Percentiles rank a stretch among this genome's conserved stretches.
These are phyloP conservation scores for Trichoderma sp. DNA, from an alignment of 2,329 filamentous ascomycete species.

Conservation along the genomic window DNA sequence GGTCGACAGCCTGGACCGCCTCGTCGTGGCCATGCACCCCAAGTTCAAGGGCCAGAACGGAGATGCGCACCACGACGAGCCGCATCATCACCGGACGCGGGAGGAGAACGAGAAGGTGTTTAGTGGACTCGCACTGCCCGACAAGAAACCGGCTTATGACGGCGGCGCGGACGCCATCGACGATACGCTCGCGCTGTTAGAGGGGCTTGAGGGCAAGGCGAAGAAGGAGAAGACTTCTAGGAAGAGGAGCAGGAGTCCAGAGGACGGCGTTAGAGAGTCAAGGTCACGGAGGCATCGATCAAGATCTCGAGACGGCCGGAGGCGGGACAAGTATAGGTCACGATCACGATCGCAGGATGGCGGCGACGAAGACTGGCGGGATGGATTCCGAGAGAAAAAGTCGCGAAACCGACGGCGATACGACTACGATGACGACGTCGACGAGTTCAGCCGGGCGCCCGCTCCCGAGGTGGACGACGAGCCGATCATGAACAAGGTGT, in stretches of 20 bases:
- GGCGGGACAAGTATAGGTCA: constrained; percentile 38
- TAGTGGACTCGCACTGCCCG: constrained; percentile 82
- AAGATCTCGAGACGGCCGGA: constrained; percentile 47
- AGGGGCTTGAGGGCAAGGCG: constrained; percentile 74
- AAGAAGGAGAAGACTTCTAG: constrained; percentile 52
- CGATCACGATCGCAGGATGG: constrained; percentile 46
- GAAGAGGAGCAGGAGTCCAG: constrained; percentile 63
- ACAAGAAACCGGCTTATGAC: constrained; percentile 58
- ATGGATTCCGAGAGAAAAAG: constrained; percentile 40
- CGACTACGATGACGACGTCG: constrained; percentile 49
- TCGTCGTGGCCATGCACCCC: constrained; percentile 88
- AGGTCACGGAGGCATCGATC: constrained; percentile 46
- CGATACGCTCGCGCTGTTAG: constrained; percentile 89
- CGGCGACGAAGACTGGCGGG: constrained; percentile 52
- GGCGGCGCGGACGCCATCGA: constrained; percentile 71
- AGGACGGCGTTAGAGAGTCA: constrained; percentile 49
- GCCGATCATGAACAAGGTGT: constrained; percentile 82
- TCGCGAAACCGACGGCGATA: constrained; percentile 45
- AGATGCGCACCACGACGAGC: constrained; percentile 45
- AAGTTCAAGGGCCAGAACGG: constrained; percentile 69
- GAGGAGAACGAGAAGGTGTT: constrained; percentile 86
- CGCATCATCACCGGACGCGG: constrained; percentile 47
- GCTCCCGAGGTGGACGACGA: constrained; percentile 77
- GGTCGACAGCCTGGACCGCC: constrained; percentile 85
- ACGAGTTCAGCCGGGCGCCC: constrained; percentile 68